phyloP scores from a whole-genome alignment of 31 red algal genomes.

The Endocladia muricata region DNA sequence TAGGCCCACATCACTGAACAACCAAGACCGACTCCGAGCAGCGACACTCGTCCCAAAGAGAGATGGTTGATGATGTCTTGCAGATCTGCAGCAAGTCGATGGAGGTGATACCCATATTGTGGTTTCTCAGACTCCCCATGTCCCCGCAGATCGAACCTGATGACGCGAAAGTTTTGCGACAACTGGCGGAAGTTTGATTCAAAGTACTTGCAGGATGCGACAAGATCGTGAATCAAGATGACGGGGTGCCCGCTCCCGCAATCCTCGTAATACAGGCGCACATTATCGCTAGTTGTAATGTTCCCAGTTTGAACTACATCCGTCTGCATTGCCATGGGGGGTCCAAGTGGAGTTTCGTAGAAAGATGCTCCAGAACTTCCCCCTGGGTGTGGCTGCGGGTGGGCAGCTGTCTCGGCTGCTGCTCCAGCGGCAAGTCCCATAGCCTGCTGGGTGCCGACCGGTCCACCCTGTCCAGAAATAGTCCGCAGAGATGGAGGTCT shows the following conservation, averaged over 20 bases:
- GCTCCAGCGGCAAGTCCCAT: conserved; percentile 32
- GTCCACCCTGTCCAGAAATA: conserved; percentile 2
- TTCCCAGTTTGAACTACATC: conserved; percentile 26
- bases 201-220: conserved; percentile 65
- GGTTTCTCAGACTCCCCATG: conserved; percentile 57
- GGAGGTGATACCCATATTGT: conserved; percentile 36
- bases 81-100: conserved; percentile 53
- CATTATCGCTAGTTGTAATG: conserved; percentile 51
- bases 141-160: conserved; percentile 51
- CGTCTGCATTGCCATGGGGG: conserved; percentile 3
- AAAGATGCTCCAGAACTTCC: conserved; percentile 8
- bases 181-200: conserved; percentile 52
- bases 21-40: conserved; percentile 50
- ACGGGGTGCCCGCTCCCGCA: conserved; percentile 43
- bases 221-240: conserved; percentile 65
- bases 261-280: conserved; percentile 53
- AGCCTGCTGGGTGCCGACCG: not conserved
- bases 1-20: conserved; percentile 57
- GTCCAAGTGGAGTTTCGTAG: conserved; percentile 24
- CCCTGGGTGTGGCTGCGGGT: conserved; percentile 17
- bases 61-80: conserved; percentile 38
- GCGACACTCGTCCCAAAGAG: conserved; percentile 17
- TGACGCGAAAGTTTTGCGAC: conserved; percentile 26
- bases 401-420: conserved; percentile 16
- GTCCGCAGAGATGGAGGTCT: not conserved